Percentiles rank a stretch among this genome's conserved stretches.
Conservation (phyloP, 2,329 filamentous ascomycete genomes). For the Helminthosporium solani region DNA sequence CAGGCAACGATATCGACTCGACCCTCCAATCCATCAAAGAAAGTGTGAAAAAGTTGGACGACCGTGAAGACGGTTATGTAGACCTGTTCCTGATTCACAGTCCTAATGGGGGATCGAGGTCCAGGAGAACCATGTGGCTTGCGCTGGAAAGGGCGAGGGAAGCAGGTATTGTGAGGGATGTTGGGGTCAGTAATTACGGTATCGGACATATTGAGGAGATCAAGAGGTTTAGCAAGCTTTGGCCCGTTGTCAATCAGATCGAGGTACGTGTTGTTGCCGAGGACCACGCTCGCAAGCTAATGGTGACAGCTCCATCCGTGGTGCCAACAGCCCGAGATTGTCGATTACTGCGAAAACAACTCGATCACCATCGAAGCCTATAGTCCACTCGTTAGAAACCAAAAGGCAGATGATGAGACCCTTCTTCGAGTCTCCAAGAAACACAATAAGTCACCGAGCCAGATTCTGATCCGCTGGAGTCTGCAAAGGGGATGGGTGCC, state of each 20-base stretch:
- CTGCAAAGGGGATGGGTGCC: constrained; percentile 65
- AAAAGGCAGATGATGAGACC: constrained; percentile 68
- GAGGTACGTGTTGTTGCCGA: constrained; percentile 53
- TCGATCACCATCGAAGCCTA: constrained; percentile 64
- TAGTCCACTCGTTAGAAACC: constrained; percentile 67
- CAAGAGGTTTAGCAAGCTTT: constrained; percentile 63
- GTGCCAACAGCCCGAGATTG: constrained; percentile 64
- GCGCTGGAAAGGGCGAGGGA: constrained; percentile 63
- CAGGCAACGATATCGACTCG: constrained; percentile 55
- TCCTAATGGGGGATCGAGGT: constrained; percentile 56
- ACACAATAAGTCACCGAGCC: constrained; percentile 71
- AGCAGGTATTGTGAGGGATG: constrained; percentile 62
- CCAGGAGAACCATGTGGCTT: constrained; percentile 64
- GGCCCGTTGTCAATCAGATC: constrained; percentile 73
- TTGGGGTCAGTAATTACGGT: constrained; percentile 74
- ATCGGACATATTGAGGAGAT: constrained; percentile 68
- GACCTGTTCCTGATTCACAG: constrained; percentile 72
- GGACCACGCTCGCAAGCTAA: constrained; percentile 1
- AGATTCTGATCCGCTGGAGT: constrained; percentile 78
- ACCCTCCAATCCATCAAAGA: constrained; percentile 61
- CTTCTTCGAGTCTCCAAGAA: constrained; percentile 67
- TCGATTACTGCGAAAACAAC: constrained; percentile 59
- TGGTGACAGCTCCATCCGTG: constrained; percentile 66
- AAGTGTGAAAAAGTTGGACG: constrained; percentile 62
- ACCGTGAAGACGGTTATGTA: constrained; percentile 60